Evolutionary conservation across 169 alveolate species (phyloP).

Genomic region (Cyclospora cayetanensis): DNA sequence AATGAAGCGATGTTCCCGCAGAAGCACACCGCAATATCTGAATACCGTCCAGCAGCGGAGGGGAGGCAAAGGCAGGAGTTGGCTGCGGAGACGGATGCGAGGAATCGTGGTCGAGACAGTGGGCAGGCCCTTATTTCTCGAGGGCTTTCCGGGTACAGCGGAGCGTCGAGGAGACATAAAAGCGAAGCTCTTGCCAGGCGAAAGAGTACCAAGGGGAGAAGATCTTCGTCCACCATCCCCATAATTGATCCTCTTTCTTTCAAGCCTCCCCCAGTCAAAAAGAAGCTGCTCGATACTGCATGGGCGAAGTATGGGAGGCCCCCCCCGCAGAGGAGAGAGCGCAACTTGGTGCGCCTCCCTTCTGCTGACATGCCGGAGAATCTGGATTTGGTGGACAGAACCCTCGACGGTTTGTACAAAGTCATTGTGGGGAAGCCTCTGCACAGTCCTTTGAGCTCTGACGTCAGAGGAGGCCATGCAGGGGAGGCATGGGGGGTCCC

Average conservation of each 20-base stretch:
- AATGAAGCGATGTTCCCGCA: no score
- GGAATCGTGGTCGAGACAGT: no score
- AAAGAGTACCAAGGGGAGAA: no score
- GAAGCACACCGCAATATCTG: no score
- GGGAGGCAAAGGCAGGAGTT: no score
- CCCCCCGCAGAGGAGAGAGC: slow-evolving; percentile 34
- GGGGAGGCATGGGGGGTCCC: neutral
- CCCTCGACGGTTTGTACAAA: slow-evolving; percentile 27
- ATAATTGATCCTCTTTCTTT: slow-evolving; percentile 50
- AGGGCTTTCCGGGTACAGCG: no score
- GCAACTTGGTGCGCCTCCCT: neutral
- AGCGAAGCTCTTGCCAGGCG: no score
- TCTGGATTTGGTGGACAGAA: neutral
- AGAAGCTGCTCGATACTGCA: slow-evolving; percentile 50
- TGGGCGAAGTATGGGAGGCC: slow-evolving; percentile 71
- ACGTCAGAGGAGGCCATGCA: neutral
- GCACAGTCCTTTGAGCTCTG: neutral
- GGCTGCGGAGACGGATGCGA: no score
- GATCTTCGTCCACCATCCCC: neutral
- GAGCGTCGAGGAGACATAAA: no score
- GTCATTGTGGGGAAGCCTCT: slow-evolving; percentile 32
- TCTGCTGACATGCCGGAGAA: neutral
- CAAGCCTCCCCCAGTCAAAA: slow-evolving; percentile 6
- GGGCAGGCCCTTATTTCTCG: no score
- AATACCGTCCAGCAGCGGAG: no score